Conservation (phyloP, 2,329 filamentous ascomycete genomes). For the Aaosphaeria arxii region DNA sequence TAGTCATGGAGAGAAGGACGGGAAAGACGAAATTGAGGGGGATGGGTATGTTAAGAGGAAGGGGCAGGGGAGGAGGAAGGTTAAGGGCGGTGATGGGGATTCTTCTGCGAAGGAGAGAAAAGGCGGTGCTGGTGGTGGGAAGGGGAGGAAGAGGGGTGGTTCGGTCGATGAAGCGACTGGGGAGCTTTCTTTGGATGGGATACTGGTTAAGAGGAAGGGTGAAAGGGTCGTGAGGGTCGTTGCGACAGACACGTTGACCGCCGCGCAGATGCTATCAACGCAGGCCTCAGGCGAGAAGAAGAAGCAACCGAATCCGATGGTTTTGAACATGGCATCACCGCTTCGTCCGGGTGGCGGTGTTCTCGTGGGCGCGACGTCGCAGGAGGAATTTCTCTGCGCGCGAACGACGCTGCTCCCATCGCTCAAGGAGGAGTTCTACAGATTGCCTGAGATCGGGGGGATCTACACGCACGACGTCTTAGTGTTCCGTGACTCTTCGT, state of each 20-base stretch:
- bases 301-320: conserved; percentile 43
- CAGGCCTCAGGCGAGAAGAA: not conserved
- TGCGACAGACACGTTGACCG: conserved; percentile 53
- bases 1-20: not conserved
- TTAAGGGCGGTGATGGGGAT: conserved; percentile 4
- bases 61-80: conserved; percentile 29
- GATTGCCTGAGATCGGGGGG: conserved; percentile 56
- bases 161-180: conserved; percentile 5
- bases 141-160: conserved; percentile 6
- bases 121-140: conserved; percentile 1
- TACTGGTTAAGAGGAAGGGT: not conserved
- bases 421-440: conserved; percentile 57
- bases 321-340: conserved; percentile 65
- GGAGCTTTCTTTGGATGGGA: not conserved
- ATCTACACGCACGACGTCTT: conserved; percentile 59
- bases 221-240: conserved; percentile 45
- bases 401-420: conserved; percentile 60
- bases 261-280: conserved; percentile 41
- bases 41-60: conserved; percentile 32
- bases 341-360: conserved; percentile 61
- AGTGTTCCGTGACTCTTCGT: conserved; percentile 49
- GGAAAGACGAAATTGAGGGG: conserved; percentile 3
- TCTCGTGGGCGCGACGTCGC: conserved; percentile 56
- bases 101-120: not conserved
- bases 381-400: conserved; percentile 62